Conservation (phyloP, 2,329 filamentous ascomycete genomes). For the Apiospora phragmitis region DNA sequence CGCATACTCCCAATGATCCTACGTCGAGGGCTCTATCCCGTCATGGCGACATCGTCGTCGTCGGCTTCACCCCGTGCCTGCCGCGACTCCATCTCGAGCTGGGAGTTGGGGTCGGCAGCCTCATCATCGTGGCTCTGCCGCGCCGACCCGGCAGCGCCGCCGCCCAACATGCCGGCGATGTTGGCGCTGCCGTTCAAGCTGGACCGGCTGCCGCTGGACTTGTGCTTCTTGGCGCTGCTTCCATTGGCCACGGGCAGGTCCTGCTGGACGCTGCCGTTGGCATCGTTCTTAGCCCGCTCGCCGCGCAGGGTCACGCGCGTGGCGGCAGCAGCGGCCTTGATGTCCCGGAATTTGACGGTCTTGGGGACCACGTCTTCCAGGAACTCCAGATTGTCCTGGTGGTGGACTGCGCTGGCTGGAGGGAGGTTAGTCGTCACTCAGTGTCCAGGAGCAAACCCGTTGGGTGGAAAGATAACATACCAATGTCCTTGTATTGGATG, state of each 20-base stretch:
- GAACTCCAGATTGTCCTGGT: slow-evolving; percentile 93
- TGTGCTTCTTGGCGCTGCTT: slow-evolving; percentile 35
- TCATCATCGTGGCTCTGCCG: slow-evolving; percentile 27
- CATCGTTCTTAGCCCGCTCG: slow-evolving; percentile 31
- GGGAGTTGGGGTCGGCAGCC: slow-evolving; percentile 49
- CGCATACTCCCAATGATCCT: not conserved
- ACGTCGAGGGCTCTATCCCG: slow-evolving; percentile 40
- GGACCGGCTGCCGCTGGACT: slow-evolving; percentile 27
- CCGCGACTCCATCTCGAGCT: slow-evolving; percentile 56
- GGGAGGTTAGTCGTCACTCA: slow-evolving; percentile 3
- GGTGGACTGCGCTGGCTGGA: slow-evolving; percentile 77
- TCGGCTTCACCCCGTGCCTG: slow-evolving; percentile 44
- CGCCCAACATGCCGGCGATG: slow-evolving; percentile 27
- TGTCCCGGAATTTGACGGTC: slow-evolving; percentile 77
- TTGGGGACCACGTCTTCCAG: slow-evolving; percentile 87
- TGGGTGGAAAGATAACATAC: slow-evolving; percentile 45
- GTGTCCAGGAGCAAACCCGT: not conserved
- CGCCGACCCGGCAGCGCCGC: slow-evolving; percentile 25
- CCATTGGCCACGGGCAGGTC: slow-evolving; percentile 28
- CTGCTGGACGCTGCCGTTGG: slow-evolving; percentile 25
- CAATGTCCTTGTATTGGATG: slow-evolving; percentile 93
- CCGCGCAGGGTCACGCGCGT: slow-evolving; percentile 49
- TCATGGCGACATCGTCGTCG: slow-evolving; percentile 59
- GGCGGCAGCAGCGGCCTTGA: slow-evolving; percentile 64
- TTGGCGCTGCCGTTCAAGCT: slow-evolving; percentile 25